Evolutionary conservation across 2,329 filamentous ascomycete species (phyloP), one percentile per base, ranked within the genome.

Genomic region (Cordyceps militaris): DNA sequence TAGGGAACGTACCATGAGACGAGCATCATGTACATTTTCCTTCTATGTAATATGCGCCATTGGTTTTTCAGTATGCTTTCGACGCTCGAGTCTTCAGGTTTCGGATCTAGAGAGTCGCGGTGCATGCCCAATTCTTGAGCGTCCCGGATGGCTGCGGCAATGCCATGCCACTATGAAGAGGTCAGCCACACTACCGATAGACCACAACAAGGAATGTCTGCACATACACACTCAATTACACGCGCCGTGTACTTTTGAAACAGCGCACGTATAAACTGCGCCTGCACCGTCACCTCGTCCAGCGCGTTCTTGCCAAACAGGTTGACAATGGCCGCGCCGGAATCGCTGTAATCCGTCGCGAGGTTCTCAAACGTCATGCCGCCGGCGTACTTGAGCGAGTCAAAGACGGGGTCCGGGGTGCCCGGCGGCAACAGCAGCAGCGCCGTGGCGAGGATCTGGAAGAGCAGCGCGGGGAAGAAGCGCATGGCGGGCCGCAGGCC

Each of bases 51-150:
- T 24, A 83, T 76, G 48, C 76, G 69, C 83, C 83, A 86, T 62
- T 83, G 74, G 59, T 80, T 82, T 59, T 81, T 77, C 16, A 84
- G 68, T 2, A 78, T 69, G 32, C 76, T 75, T 59, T 81, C 79
- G 5, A 75, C 67, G 40, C 74, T 76, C 40, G 74, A 69, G 36
- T 76, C 69, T 14, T 67, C 70, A 3, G 79, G 77, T 50, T 76
- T 75, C 0, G 79, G 79, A 61, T 83, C 80, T 28, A 78, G 68
- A 36, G 71, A 74, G 61, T 81, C 77, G 13, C 78, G 74, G 62
- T 86, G 79, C 63, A 86, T 71, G 13, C 82, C 83, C 42, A 86
- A 76, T 62, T 85, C 83, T 65, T 86, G 83, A 0, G 81, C 83
- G 65, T 86, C 82, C 42, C 81, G 73, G 57, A 86, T 84, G 0